Percentiles rank a stretch among this genome's conserved stretches.
Conservation (phyloP, 2,329 filamentous ascomycete genomes). For the Scedosporium minutisporum region DNA sequence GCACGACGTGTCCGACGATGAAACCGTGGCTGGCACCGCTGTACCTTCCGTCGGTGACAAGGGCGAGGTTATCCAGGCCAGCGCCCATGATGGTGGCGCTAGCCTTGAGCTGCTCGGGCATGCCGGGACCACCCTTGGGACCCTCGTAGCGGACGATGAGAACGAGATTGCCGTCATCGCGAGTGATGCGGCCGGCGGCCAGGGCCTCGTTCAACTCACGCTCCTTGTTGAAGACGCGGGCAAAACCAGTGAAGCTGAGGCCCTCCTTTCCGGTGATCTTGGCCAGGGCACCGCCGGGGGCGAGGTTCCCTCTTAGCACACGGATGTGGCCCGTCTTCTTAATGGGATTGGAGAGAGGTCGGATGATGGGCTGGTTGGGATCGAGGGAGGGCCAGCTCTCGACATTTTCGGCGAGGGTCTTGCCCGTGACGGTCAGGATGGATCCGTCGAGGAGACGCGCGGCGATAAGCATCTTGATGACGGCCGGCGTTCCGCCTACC, state of each 20-base stretch:
- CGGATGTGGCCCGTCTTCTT: constrained; percentile 81
- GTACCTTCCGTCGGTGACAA: constrained; percentile 89
- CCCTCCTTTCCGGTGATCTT: constrained; percentile 98
- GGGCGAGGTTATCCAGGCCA: constrained; percentile 73
- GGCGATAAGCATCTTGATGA: constrained; percentile 77
- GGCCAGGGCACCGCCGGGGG: constrained; percentile 80
- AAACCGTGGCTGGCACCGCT: constrained; percentile 83
- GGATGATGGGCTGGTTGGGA: constrained; percentile 74
- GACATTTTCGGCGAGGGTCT: constrained; percentile 75
- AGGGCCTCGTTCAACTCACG: constrained; percentile 67
- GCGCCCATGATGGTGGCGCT: constrained; percentile 89
- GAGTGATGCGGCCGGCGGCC: constrained; percentile 50
- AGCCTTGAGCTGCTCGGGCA: constrained; percentile 90
- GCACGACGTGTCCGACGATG: constrained; percentile 86
- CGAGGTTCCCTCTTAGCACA: constrained; percentile 78
- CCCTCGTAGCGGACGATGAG: constrained; percentile 90
- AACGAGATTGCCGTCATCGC: constrained; percentile 64
- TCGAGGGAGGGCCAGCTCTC: constrained; percentile 66
- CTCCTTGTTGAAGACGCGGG: constrained; percentile 81
- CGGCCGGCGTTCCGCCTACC: constrained; percentile 74
- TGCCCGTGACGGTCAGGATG: constrained; percentile 75
- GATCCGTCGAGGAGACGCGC: constrained; percentile 65
- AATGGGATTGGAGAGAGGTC: constrained; percentile 61
- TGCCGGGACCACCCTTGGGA: constrained; percentile 84
- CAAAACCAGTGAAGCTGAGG: constrained; percentile 67